Evolutionary conservation across 2,329 filamentous ascomycete species (phyloP).

Genomic region (Macroventuria anomochaeta): DNA sequence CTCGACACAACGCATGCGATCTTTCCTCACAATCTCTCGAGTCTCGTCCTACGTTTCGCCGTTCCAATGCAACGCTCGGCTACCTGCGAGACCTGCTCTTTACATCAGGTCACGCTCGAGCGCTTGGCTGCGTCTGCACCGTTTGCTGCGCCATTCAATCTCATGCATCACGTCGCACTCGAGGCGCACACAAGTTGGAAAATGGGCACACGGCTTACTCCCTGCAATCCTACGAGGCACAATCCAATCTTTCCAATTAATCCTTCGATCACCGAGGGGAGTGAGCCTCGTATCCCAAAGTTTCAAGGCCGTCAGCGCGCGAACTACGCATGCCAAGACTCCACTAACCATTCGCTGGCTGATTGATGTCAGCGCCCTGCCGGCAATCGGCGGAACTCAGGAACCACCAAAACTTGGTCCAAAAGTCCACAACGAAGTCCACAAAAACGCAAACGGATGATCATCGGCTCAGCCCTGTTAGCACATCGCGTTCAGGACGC

Average conservation of each 20-base stretch:
- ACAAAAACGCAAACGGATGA: background rate
- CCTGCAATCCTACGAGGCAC: background rate
- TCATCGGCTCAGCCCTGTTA: background rate
- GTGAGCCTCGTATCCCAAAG: background rate
- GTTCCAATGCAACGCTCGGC: background rate
- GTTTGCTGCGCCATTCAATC: background rate
- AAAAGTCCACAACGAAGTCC: background rate
- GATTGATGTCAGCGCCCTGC: background rate
- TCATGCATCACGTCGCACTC: background rate
- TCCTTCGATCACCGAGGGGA: no score
- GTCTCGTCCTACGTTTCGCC: background rate
- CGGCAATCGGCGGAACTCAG: background rate
- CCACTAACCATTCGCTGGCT: background rate
- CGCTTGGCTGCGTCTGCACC: slow-evolving; percentile 3
- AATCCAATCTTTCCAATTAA: background rate
- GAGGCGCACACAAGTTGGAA: no score
- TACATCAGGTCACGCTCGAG: background rate
- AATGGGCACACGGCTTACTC: background rate
- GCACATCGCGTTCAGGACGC: no score
- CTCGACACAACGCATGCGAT: background rate
- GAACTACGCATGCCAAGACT: background rate
- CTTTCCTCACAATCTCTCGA: background rate
- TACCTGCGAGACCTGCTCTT: background rate
- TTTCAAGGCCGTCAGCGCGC: background rate
- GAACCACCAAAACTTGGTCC: background rate